A percentile compares a stretch with the other conserved stretches of the same genome.
These are phyloP conservation scores for Russula virescens DNA, from an alignment of 768 basidiomycete genomes.

Conservation along the genomic window DNA sequence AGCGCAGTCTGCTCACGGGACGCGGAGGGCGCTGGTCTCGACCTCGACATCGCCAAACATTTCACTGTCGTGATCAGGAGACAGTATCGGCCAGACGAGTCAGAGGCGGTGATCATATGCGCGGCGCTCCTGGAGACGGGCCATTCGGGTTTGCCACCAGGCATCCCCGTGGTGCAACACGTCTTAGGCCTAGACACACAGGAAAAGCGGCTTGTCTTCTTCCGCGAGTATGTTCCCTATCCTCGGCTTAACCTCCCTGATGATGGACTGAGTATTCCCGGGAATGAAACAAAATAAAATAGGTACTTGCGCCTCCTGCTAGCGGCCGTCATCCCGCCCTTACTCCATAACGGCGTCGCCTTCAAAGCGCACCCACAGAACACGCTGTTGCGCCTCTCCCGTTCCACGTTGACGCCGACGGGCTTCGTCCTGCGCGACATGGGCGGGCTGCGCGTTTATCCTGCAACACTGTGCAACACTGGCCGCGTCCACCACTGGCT, in stretches of 20 bases:
- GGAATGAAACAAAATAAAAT: too few relatives aligned
- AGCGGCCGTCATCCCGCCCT: conserved; percentile 46
- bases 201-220: conserved; percentile 41
- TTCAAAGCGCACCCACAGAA: conserved; percentile 62
- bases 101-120: conserved; percentile 43
- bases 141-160: conserved; percentile 38
- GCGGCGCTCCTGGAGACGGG: conserved; percentile 50
- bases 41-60: conserved; percentile 47
- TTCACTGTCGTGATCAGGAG: conserved; percentile 46
- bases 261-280: not conserved
- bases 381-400: conserved; percentile 44
- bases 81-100: conserved; percentile 35
- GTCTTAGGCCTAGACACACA: conserved; percentile 42
- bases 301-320: conserved; percentile 50
- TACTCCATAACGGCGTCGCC: conserved; percentile 50
- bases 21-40: conserved; percentile 26
- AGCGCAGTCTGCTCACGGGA: conserved; percentile 40
- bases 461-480: conserved; percentile 45
- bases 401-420: conserved; percentile 36
- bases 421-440: conserved; percentile 55
- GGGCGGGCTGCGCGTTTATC: conserved; percentile 52
- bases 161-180: conserved; percentile 44
- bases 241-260: not conserved
- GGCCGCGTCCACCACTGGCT: conserved; percentile 38
- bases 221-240: conserved; percentile 37